Evolutionary conservation across 345 rosid species (phyloP).

Genomic region (Linum trigynum): DNA sequence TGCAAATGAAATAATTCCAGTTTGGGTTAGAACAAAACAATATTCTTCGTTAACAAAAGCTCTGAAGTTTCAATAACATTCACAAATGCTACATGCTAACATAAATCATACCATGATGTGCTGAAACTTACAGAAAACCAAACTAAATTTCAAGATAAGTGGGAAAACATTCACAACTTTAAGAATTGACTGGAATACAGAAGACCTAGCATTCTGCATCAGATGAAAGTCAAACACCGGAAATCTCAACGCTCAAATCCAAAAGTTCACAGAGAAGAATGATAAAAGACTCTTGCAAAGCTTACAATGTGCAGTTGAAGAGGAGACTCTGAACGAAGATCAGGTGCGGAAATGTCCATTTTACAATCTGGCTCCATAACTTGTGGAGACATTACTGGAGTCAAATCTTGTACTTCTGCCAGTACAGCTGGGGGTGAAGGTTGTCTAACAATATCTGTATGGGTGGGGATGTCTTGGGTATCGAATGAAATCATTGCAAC

Average conservation of each 20-base stretch:
- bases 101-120: too few relatives aligned
- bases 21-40: constrained; percentile 2
- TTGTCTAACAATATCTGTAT: constrained; percentile 49
- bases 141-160: too few relatives aligned
- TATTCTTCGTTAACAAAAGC: too few relatives aligned
- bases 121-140: too few relatives aligned
- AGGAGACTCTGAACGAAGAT: constrained; percentile 49
- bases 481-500: constrained; percentile 83
- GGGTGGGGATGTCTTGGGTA: constrained; percentile 39
- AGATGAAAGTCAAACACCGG: not conserved
- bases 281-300: constrained; percentile 9
- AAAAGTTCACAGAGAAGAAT: not conserved
- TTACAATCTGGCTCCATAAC: constrained; percentile 34
- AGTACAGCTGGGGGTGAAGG: constrained; percentile 96
- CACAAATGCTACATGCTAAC: too few relatives aligned
- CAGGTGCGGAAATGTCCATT: constrained; percentile 44
- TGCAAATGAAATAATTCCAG: constrained; percentile 29
- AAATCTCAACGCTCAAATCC: not conserved
- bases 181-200: too few relatives aligned
- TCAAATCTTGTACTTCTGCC: constrained; percentile 83
- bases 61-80: not conserved
- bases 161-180: too few relatives aligned
- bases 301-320: constrained; percentile 90
- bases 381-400: constrained; percentile 40
- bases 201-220: too few relatives aligned